phyloP scores from a whole-genome alignment of 768 basidiomycete genomes.

The Suillus subalutaceus region DNA sequence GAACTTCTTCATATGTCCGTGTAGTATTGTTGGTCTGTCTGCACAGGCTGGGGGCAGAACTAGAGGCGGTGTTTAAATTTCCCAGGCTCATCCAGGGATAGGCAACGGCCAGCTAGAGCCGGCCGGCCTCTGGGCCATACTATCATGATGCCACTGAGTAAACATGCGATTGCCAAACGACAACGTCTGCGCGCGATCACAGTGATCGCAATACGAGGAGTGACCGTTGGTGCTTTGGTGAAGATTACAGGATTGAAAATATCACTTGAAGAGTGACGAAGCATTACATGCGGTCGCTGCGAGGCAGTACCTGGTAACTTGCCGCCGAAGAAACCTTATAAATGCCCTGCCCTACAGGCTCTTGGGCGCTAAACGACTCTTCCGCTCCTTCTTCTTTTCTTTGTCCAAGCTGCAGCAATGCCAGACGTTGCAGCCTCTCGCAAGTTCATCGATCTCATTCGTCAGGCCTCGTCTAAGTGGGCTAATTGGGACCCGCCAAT shows the following conservation, averaged over 20 bases:
- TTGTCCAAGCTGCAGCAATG: conserved; percentile 7
- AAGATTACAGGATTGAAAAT: conserved; percentile 11
- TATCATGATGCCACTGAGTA: background rate
- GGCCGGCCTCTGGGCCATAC: background rate
- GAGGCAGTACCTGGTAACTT: conserved; percentile 9
- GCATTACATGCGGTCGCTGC: background rate
- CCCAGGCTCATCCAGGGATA: too few species aligned
- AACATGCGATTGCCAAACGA: background rate
- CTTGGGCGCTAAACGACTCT: background rate
- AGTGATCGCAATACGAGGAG: conserved; percentile 19
- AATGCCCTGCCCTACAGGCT: background rate
- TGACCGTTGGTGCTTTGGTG: conserved; percentile 22
- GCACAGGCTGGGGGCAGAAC: too few species aligned
- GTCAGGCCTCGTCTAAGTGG: conserved; percentile 36
- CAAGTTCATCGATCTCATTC: conserved; percentile 41
- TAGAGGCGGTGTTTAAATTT: background rate
- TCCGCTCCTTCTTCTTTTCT: background rate
- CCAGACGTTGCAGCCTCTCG: conserved; percentile 18
- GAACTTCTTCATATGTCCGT: too few species aligned
- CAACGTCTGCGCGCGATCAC: conserved; percentile 21
- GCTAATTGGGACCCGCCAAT: conserved; percentile 41
- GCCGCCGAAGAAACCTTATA: background rate
- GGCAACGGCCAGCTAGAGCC: background rate
- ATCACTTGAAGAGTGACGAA: background rate
- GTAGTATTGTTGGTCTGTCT: too few species aligned